Conservation (phyloP, 495 filamentous ascomycete genomes). For the Penicillium bovifimosum region DNA sequence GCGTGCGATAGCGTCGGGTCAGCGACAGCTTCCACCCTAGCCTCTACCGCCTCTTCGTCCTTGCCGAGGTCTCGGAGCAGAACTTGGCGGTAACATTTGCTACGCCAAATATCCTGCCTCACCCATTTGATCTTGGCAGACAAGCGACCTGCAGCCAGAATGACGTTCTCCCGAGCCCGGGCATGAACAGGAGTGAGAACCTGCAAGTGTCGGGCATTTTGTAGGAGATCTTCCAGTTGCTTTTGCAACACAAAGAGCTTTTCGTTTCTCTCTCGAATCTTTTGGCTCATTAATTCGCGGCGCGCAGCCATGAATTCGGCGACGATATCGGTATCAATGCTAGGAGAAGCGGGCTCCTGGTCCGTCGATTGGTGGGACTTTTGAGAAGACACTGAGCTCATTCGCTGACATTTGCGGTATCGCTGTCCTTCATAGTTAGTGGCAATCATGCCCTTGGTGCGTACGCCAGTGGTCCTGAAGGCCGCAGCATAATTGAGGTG, state of each 20-base stretch:
- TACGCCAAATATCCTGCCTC: constrained; percentile 86
- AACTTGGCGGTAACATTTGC: constrained; percentile 87
- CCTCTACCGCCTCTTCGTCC: constrained; percentile 39
- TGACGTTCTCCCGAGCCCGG: constrained; percentile 77
- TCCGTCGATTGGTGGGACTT: constrained; percentile 26
- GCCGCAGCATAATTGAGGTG: constrained; percentile 96
- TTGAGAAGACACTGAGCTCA: constrained; percentile 50
- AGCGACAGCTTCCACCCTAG: constrained; percentile 9
- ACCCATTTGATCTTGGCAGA: constrained; percentile 90
- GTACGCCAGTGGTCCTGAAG: constrained; percentile 86
- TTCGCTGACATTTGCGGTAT: constrained; percentile 60
- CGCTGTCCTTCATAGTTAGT: constrained; percentile 80
- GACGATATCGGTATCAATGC: constrained; percentile 73
- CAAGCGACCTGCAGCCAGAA: constrained; percentile 78
- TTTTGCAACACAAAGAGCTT: constrained; percentile 66
- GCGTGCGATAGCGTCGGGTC: constrained; percentile 13
- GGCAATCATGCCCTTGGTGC: constrained; percentile 80
- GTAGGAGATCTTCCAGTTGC: constrained; percentile 72
- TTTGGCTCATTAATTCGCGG: constrained; percentile 72
- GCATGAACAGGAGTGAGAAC: constrained; percentile 83
- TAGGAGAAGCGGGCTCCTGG: constrained; percentile 41
- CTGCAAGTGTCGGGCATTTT: constrained; percentile 89
- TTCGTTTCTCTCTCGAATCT: constrained; percentile 78
- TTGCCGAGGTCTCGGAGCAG: constrained; percentile 79
- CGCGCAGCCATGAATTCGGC: constrained; percentile 78